phyloP scores from a whole-genome alignment of 2,329 filamentous ascomycete genomes.

The Fusarium sp. region DNA sequence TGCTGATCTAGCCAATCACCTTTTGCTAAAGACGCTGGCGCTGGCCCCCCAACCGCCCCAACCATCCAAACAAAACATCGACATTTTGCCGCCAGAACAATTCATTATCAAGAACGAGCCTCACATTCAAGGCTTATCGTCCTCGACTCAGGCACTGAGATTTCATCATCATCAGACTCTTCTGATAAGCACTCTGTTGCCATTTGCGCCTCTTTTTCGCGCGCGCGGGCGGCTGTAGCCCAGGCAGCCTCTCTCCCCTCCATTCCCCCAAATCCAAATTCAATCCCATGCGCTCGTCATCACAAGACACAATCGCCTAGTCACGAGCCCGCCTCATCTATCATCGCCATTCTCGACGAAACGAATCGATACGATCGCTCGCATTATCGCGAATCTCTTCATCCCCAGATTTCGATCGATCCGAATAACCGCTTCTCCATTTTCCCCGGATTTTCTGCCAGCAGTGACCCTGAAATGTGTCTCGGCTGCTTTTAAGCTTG shows the following conservation, averaged over 20 bases:
- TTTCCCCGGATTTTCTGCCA: constrained; percentile 35
- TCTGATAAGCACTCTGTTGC: not conserved
- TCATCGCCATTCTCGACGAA: constrained; percentile 9
- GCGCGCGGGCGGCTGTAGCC: constrained; percentile 28
- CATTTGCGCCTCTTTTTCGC: constrained; percentile 2
- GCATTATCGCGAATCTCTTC: not conserved
- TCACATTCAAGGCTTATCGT: constrained; percentile 32
- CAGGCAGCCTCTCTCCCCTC: constrained; percentile 15
- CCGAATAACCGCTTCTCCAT: constrained; percentile 11
- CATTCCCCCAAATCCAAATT: constrained; percentile 7
- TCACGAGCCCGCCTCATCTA: constrained; percentile 29
- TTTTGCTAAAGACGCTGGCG: constrained; percentile 13
- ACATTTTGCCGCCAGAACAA: constrained; percentile 15
- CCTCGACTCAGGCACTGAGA: not conserved
- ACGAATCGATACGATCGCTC: not conserved
- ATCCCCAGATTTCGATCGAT: constrained; percentile 13
- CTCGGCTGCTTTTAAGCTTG: constrained; percentile 44
- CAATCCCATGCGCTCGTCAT: constrained; percentile 24
- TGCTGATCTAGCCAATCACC: constrained; percentile 24
- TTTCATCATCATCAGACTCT: not conserved
- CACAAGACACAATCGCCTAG: constrained; percentile 31
- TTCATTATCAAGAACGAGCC: constrained; percentile 25
- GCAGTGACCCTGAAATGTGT: constrained; percentile 42
- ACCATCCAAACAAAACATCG: constrained; percentile 11
- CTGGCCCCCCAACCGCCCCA: constrained; percentile 39